Base-by-base conservation (phyloP, 768 basidiomycete species). In the Mycena belliarum region DNA sequence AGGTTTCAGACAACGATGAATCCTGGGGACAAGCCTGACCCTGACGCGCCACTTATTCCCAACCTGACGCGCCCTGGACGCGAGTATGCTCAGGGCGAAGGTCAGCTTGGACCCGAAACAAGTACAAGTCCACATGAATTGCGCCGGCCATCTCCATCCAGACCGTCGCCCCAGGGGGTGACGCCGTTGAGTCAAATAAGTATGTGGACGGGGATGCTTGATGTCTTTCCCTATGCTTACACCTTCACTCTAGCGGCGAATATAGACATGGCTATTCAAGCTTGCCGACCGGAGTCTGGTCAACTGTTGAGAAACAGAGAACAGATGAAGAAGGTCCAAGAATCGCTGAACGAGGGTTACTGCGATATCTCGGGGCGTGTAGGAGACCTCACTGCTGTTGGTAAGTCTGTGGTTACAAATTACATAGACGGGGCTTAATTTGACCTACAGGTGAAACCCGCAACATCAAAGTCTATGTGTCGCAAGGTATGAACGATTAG, bases 291-390 rank as follows among this genome's bases (percentile, higher is more conserved):
- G 6, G 91, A 94, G 71, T 81, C 80, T 23, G 78, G 79, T 7
- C 78, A 82, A 49, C 65, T 89, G 16, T 66, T 94, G 11, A 77
- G 77, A 48, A 91, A 89, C 66, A 73, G 83, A 44, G 77, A 87
- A 66, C 77, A 83, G 40, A 88, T 92, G 87, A 82, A 83, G 57
- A 75, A 79, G 46, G 82, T 95, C 29, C 87, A 82, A 62, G 91
- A 92, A 66, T 84, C 85, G 9, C 66, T 89, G n/a, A 78, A 90
- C 60, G 89, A 91, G 60, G 87, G 89, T 3, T 94, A 93, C 66
- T 93, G 92, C 61, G 92, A 94, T 69, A 72, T 86, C 14, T 87
- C 86, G 48, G 90, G 88, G 1, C 75, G 80, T 42, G 76, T 76
- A 18, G 82, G 81, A 9, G 82, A 91, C 66, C 71, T 93, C 51